Conservation (phyloP, 1,284 basidiomycete species). For the Neolentinus lepideus region DNA sequence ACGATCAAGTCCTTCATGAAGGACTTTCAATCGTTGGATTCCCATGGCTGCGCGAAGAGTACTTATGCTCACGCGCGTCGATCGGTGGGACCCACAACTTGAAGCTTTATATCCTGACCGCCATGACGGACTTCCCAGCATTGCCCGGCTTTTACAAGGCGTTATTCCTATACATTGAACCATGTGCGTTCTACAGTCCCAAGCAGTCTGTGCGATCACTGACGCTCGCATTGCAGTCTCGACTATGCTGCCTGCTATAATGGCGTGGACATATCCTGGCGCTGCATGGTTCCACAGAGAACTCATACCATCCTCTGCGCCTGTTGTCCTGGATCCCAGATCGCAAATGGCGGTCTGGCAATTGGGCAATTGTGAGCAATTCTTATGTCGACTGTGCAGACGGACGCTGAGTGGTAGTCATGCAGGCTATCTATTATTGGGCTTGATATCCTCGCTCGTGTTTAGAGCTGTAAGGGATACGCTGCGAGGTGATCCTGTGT, state of each 20-base stretch:
- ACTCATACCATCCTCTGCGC: conserved; percentile 44
- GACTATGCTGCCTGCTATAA: conserved; percentile 49
- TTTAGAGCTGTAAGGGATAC: conserved; percentile 65
- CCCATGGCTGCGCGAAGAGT: too few species aligned
- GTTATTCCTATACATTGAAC: conserved; percentile 66
- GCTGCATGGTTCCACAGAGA: conserved; percentile 66
- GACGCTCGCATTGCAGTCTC: conserved; percentile 31
- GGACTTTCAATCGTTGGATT: too few species aligned
- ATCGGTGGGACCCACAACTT: neutral
- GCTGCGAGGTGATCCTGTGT: conserved; percentile 47
- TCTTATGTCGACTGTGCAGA: neutral
- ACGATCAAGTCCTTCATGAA: too few species aligned
- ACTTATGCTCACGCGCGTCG: too few species aligned
- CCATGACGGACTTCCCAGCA: conserved; percentile 44
- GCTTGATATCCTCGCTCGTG: conserved; percentile 59
- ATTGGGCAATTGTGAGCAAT: conserved; percentile 54
- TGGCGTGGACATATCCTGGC: conserved; percentile 57
- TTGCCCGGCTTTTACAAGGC: conserved; percentile 61
- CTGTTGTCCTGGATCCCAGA: conserved; percentile 35
- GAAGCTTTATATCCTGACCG: conserved; percentile 4
- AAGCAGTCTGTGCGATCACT: neutral
- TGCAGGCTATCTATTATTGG: conserved; percentile 62
- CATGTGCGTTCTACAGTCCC: conserved; percentile 16
- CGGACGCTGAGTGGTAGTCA: neutral
- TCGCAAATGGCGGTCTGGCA: conserved; percentile 68